Evolutionary conservation across 805 yeast species (phyloP), one percentile per base, ranked within the genome.

Genomic region (Candida arabinofermentans): DNA sequence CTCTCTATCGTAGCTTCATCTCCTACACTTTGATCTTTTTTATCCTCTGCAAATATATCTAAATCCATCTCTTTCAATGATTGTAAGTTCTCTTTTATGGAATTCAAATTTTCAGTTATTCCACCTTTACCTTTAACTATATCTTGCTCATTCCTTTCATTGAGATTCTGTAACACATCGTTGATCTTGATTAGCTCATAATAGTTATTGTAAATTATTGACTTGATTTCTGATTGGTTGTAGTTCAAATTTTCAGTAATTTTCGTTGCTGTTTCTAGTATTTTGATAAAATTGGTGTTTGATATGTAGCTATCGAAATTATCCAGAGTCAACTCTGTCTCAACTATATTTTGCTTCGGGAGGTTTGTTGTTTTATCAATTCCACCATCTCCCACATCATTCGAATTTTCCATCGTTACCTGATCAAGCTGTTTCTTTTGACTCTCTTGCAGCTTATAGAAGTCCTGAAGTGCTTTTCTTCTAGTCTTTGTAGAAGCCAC

Each of bases 201-300:
- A 66, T 83, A 83, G 54, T 83, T 83, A 59, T 83, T 86, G 59
- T 83, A 83, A 9, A 83, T 80, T 32, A 83, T 81, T 23, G 84
- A 76, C 51, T 83, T 83, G 48, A 81, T 81, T 35, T 76, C 79
- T 52, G 77, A 73, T 45, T 77, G 80, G 39, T 74, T 77, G 13
- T 75, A 58, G 43, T 74, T 76, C 42, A 79, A 63, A 39, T 69
- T 66, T 24, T 67, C 67, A 19, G 71, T 68, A 8, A 77, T 65
- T 9, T 48, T 56, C 44, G 69, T 69, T n/a, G 69, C 70, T n/a
- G 58, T 53, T 10, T 51, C 48, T 14, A 70, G 43, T 18, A 70
- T 54, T 3, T 58, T 55, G 5, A 53, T 51, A 50, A 70, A 67
- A 14, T 58, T 58, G 0, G 58, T 51, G 0, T 43, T 46, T 1